Percentiles rank a stretch among this genome's conserved stretches.
phyloP scores from a whole-genome alignment of 129 eudicot genomes.

The Artemisia argyi region DNA sequence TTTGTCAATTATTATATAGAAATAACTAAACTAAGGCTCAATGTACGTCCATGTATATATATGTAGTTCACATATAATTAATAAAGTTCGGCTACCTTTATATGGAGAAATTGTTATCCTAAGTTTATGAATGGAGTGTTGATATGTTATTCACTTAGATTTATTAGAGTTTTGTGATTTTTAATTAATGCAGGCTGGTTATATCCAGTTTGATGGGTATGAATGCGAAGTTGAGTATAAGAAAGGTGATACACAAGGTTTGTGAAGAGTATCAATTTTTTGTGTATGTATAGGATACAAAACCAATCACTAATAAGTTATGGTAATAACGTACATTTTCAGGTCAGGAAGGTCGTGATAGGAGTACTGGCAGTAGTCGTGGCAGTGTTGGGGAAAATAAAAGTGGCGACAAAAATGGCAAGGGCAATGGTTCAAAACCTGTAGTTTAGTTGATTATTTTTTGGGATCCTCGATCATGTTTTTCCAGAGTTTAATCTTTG shows the following conservation, averaged over 20 bases:
- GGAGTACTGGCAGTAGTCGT: neutral
- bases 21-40: neutral
- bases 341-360: neutral
- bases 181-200: constrained; percentile 4
- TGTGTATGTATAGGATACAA: neutral
- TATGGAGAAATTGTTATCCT: neutral
- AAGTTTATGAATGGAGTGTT: neutral
- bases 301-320: constrained; percentile 8
- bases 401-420: neutral
- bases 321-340: neutral
- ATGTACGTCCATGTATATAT: neutral
- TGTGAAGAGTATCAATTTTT: constrained; percentile 7
- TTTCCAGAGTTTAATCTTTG: too few relatives aligned
- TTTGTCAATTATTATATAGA: neutral
- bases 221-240: constrained; percentile 13
- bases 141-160: too few relatives aligned
- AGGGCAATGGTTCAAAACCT: neutral
- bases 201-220: constrained; percentile 9
- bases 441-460: neutral
- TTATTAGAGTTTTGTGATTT: neutral
- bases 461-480: too few relatives aligned
- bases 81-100: too few relatives aligned
- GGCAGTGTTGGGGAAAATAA: too few relatives aligned
- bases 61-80: neutral
- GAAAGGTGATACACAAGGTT: constrained; percentile 1